A percentile compares a stretch with the other conserved stretches of the same genome.
Evolutionary conservation across 192 early-diverging fungal species (phyloP).

Genomic region (Dispira simplex): DNA sequence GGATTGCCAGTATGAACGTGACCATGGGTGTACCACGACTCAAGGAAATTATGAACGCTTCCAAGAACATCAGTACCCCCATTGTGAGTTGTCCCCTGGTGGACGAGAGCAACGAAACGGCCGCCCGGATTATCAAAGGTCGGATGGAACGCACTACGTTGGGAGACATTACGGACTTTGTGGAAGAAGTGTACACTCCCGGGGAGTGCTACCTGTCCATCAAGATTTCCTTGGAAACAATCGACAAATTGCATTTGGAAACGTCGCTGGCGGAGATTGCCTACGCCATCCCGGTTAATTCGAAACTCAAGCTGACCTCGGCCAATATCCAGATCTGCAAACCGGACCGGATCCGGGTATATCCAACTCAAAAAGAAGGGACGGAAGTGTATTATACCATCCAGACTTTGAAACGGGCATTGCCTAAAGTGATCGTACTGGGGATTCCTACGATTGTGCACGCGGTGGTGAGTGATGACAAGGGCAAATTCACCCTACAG

Average conservation of each 20-base stretch:
- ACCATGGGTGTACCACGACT: constrained; percentile 99
- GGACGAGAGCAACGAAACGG: constrained; percentile 30
- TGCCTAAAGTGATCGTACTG: constrained; percentile 60
- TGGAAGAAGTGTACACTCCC: constrained; percentile 75
- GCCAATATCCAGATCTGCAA: constrained; percentile 44
- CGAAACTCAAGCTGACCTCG: constrained; percentile 77
- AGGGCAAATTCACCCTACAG: constrained; percentile 13
- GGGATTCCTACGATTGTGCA: not conserved
- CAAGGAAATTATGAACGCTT: constrained; percentile 99
- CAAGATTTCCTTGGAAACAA: constrained; percentile 69
- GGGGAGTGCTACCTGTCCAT: constrained; percentile 63
- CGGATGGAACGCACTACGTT: constrained; percentile 84
- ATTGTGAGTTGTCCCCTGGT: not conserved
- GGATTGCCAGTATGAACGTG: constrained; percentile 98
- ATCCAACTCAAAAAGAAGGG: constrained; percentile 41
- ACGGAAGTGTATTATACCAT: constrained; percentile 50
- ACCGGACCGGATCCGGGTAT: constrained; percentile 48
- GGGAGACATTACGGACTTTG: constrained; percentile 84
- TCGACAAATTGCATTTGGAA: constrained; percentile 81
- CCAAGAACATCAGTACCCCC: constrained; percentile 89
- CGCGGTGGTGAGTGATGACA: constrained; percentile 11
- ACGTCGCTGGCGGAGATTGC: constrained; percentile 60
- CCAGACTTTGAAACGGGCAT: constrained; percentile 65
- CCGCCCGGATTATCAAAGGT: constrained; percentile 93
- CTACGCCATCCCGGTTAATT: constrained; percentile 55